Percentiles rank a stretch among this genome's conserved stretches.
Evolutionary conservation across 1,284 basidiomycete species (phyloP).

Genomic region (Moniliophthora roreri): DNA sequence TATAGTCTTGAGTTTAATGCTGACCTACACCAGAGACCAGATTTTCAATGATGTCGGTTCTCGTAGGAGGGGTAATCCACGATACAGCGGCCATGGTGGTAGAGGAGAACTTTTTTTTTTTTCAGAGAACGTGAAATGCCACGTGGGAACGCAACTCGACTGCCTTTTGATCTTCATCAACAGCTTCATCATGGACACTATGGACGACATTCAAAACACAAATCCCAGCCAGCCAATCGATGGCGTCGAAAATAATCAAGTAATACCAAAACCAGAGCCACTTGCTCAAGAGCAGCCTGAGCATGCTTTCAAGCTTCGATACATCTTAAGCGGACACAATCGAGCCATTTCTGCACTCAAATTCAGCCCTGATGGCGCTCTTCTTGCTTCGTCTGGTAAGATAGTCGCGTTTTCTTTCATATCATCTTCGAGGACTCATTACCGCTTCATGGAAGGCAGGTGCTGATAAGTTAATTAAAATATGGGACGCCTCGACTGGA

Average conservation of each 20-base stretch:
- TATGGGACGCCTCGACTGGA: conserved; percentile 76
- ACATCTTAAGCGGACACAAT: conserved; percentile 71
- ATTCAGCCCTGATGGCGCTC: conserved; percentile 74
- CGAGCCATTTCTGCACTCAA: conserved; percentile 75
- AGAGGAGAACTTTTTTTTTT: conserved; percentile 1
- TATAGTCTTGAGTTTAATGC: conserved; percentile 24
- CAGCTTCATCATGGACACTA: neutral
- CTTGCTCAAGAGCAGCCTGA: neutral
- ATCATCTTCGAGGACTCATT: conserved; percentile 16
- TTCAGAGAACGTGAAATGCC: neutral
- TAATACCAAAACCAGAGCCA: conserved; percentile 1
- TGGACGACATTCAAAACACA: neutral
- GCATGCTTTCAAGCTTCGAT: conserved; percentile 36
- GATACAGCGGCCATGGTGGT: conserved; percentile 42
- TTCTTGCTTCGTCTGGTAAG: conserved; percentile 76
- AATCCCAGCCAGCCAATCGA: neutral
- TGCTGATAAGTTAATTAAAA: conserved; percentile 76
- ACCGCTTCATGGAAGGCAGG: conserved; percentile 49
- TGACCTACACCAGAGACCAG: conserved; percentile 90
- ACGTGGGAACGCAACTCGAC: too few relatives aligned
- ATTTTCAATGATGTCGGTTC: conserved; percentile 85
- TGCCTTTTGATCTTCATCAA: neutral
- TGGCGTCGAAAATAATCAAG: conserved; percentile 2
- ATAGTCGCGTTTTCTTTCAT: conserved; percentile 19
- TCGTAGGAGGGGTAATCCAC: conserved; percentile 71